Conservation (phyloP, 352 stramenopile genomes). For the Peronospora belbahrii region DNA sequence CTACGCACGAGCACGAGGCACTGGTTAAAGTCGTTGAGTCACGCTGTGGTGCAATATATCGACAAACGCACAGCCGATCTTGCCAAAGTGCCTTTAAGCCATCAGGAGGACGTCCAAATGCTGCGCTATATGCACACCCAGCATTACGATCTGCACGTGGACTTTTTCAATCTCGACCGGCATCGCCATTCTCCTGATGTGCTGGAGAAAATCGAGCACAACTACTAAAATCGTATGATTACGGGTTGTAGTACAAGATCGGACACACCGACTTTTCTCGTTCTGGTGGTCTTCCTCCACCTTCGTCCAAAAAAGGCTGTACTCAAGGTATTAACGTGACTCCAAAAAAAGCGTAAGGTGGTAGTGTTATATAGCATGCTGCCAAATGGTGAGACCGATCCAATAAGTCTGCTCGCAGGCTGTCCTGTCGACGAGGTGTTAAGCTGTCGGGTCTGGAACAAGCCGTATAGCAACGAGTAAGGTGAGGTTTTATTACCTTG, state of each 20-base stretch:
- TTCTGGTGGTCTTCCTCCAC: conserved; percentile 36
- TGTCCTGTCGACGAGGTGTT: conserved; percentile 64
- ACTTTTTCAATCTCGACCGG: conserved; percentile 46
- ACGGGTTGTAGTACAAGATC: conserved; percentile 78
- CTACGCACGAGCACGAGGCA: conserved; percentile 75
- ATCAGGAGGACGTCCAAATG: conserved; percentile 68
- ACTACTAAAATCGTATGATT: conserved; percentile 82
- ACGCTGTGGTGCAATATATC: conserved; percentile 40
- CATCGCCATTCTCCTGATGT: conserved; percentile 36
- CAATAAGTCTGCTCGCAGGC: conserved; percentile 57
- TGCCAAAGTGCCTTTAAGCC: conserved; percentile 42
- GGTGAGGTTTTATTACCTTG: background rate
- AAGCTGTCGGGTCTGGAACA: conserved; percentile 83
- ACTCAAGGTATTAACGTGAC: conserved; percentile 51
- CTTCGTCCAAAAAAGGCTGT: conserved; percentile 48
- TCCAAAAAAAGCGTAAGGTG: conserved; percentile 67
- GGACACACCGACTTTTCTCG: conserved; percentile 71
- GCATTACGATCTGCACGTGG: conserved; percentile 70
- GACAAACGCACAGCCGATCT: conserved; percentile 58
- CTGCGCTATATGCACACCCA: conserved; percentile 63
- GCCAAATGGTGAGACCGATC: conserved; percentile 49
- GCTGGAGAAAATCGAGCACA: conserved; percentile 47
- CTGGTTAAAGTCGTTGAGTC: conserved; percentile 46
- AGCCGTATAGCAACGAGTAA: conserved; percentile 22
- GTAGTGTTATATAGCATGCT: conserved; percentile 81